Evolutionary conservation across 257 asterid genomes (phyloP).

Genomic region (Solanum corneliomulleri): DNA sequence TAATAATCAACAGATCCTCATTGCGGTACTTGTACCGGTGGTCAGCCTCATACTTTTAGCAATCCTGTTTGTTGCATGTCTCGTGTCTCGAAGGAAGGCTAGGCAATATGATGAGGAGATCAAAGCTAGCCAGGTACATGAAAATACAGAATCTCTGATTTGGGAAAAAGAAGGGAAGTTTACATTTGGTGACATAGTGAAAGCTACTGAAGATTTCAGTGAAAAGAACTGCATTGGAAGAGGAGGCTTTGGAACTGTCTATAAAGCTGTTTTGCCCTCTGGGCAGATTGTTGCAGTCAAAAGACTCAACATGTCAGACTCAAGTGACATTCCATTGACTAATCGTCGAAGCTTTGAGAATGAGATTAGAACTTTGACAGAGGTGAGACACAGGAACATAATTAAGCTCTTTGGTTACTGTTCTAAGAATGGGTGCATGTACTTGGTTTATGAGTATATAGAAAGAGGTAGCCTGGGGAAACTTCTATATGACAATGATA

Average conservation of each 20-base stretch:
- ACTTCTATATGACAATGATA: slow-evolving; percentile 29
- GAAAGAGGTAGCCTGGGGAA: slow-evolving; percentile 72
- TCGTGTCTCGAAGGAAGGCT: slow-evolving; percentile 20
- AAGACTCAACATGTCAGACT: slow-evolving; percentile 52
- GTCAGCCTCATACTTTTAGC: slow-evolving; percentile 30
- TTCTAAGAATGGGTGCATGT: slow-evolving; percentile 57
- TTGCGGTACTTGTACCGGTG: slow-evolving; percentile 35
- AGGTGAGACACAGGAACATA: slow-evolving; percentile 82
- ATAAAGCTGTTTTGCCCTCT: slow-evolving; percentile 44
- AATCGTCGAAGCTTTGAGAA: slow-evolving; percentile 58
- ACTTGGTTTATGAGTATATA: slow-evolving; percentile 81
- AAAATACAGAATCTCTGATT: slow-evolving; percentile 35
- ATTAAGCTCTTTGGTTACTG: slow-evolving; percentile 82
- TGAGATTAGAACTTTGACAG: slow-evolving; percentile 70
- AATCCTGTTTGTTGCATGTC: slow-evolving; percentile 11
- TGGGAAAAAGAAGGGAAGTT: slow-evolving; percentile 79
- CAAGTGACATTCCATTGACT: slow-evolving; percentile 35
- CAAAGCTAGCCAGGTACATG: slow-evolving; percentile 7
- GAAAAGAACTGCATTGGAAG: slow-evolving; percentile 65
- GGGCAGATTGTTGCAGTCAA: slow-evolving; percentile 75
- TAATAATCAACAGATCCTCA: slow-evolving; percentile 27
- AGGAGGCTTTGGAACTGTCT: slow-evolving; percentile 87
- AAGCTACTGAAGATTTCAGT: slow-evolving; percentile 59
- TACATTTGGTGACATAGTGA: slow-evolving; percentile 56
- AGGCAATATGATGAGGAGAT: slow-evolving; percentile 31